These are phyloP conservation scores for Orychophragmus violaceus DNA, from an alignment of 345 rosid genomes.

Conservation along the genomic window DNA sequence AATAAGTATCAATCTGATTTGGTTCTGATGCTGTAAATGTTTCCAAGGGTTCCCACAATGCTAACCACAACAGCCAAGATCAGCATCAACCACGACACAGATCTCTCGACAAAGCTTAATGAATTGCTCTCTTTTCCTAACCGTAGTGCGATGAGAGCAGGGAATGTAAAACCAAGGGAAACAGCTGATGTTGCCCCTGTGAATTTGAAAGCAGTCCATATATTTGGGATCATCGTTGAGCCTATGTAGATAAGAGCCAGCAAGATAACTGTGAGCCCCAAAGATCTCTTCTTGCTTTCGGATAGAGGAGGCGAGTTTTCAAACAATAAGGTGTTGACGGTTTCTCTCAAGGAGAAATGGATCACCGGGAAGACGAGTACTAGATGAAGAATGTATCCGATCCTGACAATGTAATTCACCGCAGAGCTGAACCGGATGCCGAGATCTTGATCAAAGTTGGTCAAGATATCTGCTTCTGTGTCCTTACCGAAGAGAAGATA, in stretches of 20 bases:
- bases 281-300: slow-evolving; percentile 75
- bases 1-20: slow-evolving; percentile 32
- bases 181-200: slow-evolving; percentile 99
- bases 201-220: slow-evolving; percentile 97
- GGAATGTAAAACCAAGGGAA: slow-evolving; percentile 87
- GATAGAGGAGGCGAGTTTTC: slow-evolving; percentile 62
- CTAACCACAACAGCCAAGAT: slow-evolving; percentile 64
- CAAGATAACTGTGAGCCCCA: slow-evolving; percentile 56
- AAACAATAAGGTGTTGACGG: slow-evolving; percentile 65
- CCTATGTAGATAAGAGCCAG: slow-evolving; percentile 60
- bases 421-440: slow-evolving; percentile 77
- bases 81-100: slow-evolving; percentile 66
- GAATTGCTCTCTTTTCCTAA: slow-evolving; percentile 45
- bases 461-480: slow-evolving; percentile 77
- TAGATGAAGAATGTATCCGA: slow-evolving; percentile 88
- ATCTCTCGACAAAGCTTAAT: slow-evolving; percentile 43
- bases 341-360: slow-evolving; percentile 88
- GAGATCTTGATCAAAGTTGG: slow-evolving; percentile 84
- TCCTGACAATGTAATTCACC: slow-evolving; percentile 72
- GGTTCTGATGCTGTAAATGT: slow-evolving; percentile 55
- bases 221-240: slow-evolving; percentile 87
- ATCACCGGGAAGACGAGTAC: slow-evolving; percentile 95
- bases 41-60: slow-evolving; percentile 66
- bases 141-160: slow-evolving; percentile 70
- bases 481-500: slow-evolving; percentile 79